Conservation (phyloP, 2,329 filamentous ascomycete species). For the Aspergillus latus region DNA sequence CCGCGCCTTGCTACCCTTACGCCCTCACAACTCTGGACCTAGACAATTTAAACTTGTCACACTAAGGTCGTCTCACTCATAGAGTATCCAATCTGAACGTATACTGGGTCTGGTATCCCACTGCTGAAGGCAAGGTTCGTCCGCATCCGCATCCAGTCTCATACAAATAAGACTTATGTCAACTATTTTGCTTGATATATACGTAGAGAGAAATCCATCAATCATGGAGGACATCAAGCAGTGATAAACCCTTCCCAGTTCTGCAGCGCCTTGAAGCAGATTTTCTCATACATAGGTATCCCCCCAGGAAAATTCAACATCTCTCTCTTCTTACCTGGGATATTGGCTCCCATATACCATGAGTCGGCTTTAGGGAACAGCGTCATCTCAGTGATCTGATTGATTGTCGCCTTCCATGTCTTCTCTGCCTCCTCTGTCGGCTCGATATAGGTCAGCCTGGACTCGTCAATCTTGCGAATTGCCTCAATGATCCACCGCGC, state of each 20-base stretch:
- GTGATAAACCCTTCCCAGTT: constrained; percentile 9
- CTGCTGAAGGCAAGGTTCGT: too few relatives aligned
- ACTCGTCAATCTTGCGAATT: constrained; percentile 50
- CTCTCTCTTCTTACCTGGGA: constrained; percentile 23
- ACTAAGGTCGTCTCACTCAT: too few relatives aligned
- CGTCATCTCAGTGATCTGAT: constrained; percentile 47
- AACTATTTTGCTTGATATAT: too few relatives aligned
- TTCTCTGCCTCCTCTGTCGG: constrained; percentile 48
- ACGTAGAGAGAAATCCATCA: too few relatives aligned
- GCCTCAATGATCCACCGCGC: constrained; percentile 30
- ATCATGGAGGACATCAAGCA: too few relatives aligned
- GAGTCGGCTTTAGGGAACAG: constrained; percentile 48
- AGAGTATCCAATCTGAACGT: too few relatives aligned
- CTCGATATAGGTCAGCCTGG: constrained; percentile 54
- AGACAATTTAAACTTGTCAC: too few relatives aligned
- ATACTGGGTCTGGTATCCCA: too few relatives aligned
- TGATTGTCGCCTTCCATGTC: constrained; percentile 52
- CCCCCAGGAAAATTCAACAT: constrained; percentile 14
- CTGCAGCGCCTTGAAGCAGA: constrained; percentile 2
- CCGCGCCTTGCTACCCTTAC: too few relatives aligned
- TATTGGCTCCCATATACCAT: constrained; percentile 28
- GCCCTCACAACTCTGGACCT: too few relatives aligned
- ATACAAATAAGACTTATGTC: too few relatives aligned
- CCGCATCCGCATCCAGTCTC: too few relatives aligned
- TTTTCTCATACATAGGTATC: constrained; percentile 8